Conservation (phyloP, 345 rosid species). For the Clarkia xantiana region DNA sequence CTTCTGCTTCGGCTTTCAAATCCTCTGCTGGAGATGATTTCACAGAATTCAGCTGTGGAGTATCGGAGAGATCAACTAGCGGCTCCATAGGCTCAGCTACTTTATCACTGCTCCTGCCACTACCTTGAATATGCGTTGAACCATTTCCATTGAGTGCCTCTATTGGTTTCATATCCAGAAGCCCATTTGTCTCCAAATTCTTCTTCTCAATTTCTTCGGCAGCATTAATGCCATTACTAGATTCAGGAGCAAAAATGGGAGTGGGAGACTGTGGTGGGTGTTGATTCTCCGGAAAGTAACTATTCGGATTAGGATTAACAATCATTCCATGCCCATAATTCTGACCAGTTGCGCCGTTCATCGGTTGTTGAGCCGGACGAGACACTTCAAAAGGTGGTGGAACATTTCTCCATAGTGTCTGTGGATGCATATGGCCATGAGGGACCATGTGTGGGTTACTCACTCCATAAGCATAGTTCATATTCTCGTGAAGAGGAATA, state of each 20-base stretch:
- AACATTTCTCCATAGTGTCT: conserved; percentile 49
- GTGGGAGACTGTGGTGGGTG: neutral
- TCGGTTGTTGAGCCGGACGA: conserved; percentile 20
- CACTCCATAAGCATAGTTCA: conserved; percentile 43
- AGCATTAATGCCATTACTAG: conserved; percentile 1
- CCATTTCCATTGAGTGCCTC: conserved; percentile 12
- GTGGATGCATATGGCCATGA: conserved; percentile 41
- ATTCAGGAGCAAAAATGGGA: neutral
- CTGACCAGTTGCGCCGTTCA: conserved; percentile 37
- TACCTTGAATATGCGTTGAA: conserved; percentile 12
- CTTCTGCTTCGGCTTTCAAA: conserved; percentile 43
- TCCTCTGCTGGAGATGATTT: conserved; percentile 68
- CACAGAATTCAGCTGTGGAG: conserved; percentile 47
- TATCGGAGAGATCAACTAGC: conserved; percentile 32
- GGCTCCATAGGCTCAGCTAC: conserved; percentile 28
- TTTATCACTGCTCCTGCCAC: conserved; percentile 7
- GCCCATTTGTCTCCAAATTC: conserved; percentile 12
- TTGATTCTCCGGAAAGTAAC: conserved; percentile 12
- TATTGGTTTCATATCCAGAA: conserved; percentile 12
- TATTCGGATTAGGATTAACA: conserved; percentile 26
- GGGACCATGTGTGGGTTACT: conserved; percentile 35
- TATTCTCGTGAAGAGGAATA: conserved; percentile 42
- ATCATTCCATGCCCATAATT: too few species aligned
- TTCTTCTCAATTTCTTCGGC: conserved; percentile 1
- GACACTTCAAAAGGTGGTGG: conserved; percentile 39